A percentile compares a stretch with the other conserved stretches of the same genome.
These are phyloP conservation scores for Dicorynia guianensis DNA, from an alignment of 306 rosid species.

Conservation along the genomic window DNA sequence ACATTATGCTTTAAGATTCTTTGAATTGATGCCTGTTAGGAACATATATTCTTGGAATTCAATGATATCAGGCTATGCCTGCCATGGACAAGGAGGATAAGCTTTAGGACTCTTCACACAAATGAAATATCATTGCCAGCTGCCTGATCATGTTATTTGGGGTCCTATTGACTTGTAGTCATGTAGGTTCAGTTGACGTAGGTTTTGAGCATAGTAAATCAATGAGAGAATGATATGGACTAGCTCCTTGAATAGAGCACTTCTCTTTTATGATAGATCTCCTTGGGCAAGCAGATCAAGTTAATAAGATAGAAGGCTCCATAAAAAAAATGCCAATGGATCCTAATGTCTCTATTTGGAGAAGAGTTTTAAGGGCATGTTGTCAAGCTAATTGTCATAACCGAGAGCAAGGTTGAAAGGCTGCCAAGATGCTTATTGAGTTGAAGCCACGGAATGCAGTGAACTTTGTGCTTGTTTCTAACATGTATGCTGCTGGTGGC, in stretches of 20 bases:
- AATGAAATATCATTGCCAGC: constrained; percentile 70
- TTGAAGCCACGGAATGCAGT: constrained; percentile 84
- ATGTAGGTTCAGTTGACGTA: constrained; percentile 81
- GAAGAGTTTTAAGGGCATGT: constrained; percentile 90
- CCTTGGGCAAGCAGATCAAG: constrained; percentile 81
- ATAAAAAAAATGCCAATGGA: constrained; percentile 75
- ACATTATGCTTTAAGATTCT: constrained; percentile 90
- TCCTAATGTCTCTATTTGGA: constrained; percentile 86
- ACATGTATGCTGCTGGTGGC: constrained; percentile 84
- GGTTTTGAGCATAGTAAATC: constrained; percentile 76
- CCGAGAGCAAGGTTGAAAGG: constrained; percentile 74
- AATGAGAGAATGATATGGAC: constrained; percentile 63
- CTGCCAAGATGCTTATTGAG: constrained; percentile 77
- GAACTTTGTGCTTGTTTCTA: constrained; percentile 89
- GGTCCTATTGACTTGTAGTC: constrained; percentile 90
- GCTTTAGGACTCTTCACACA: constrained; percentile 70
- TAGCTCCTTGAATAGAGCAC: constrained; percentile 83
- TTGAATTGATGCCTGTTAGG: constrained; percentile 74
- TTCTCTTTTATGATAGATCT: constrained; percentile 94
- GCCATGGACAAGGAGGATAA: constrained; percentile 80
- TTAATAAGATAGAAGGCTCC: constrained; percentile 68
- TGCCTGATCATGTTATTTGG: constrained; percentile 95
- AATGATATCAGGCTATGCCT: constrained; percentile 89
- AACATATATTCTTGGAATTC: constrained; percentile 93
- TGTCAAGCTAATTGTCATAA: constrained; percentile 67